Conservation (phyloP, 495 filamentous ascomycete genomes). For the Cercophora samala region DNA sequence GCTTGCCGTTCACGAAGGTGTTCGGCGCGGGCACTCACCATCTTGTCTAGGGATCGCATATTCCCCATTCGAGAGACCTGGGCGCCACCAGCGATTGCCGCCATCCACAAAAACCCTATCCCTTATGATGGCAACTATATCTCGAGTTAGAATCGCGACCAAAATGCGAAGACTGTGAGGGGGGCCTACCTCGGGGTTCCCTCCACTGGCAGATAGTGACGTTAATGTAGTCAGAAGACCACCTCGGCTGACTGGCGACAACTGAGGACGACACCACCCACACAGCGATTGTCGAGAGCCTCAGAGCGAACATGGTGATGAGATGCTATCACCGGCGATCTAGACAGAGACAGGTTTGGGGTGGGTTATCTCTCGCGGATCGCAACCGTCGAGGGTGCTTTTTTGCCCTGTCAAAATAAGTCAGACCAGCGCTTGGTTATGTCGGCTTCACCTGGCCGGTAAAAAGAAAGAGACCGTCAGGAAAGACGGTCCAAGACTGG, state of each 20-base stretch:
- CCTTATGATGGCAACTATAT: conserved; percentile 56
- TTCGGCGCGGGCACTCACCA: conserved; percentile 30
- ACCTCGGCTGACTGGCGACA: conserved; percentile 34
- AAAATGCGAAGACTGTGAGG: background rate
- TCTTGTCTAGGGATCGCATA: conserved; percentile 21
- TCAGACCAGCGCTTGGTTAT: background rate
- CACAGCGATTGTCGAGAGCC: conserved; percentile 20
- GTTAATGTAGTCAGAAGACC: conserved; percentile 45
- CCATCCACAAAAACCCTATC: conserved; percentile 71
- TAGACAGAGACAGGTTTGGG: too few species aligned
- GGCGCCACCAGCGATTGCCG: conserved; percentile 51
- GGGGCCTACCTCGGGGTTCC: conserved; percentile 48
- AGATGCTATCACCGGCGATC: background rate
- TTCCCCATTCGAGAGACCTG: conserved; percentile 41
- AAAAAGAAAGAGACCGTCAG: background rate
- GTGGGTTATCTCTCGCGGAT: too few species aligned
- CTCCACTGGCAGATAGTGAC: conserved; percentile 59
- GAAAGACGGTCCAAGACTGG: background rate
- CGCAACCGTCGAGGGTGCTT: background rate
- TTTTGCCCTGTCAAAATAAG: background rate
- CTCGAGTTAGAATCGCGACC: conserved; percentile 21
- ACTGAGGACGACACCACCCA: conserved; percentile 26
- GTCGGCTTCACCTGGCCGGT: too few species aligned
- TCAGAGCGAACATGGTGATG: conserved; percentile 21
- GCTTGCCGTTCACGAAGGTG: too few species aligned